Base-by-base conservation (phyloP, 768 basidiomycete genomes). In the Kockovaella imperatae region DNA sequence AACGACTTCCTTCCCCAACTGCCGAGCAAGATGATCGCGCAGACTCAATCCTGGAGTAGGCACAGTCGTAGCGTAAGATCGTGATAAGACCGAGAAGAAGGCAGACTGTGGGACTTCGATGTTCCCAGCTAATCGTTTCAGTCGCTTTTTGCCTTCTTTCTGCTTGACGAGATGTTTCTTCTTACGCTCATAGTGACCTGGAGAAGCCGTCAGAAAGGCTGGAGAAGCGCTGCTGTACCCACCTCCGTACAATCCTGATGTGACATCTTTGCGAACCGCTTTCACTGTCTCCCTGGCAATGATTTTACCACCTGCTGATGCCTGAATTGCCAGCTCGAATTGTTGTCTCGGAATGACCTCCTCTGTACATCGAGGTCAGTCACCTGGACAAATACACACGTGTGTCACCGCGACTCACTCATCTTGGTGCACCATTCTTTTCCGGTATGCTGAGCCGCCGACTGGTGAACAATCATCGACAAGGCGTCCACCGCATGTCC, bases 291-390 rank as follows among this genome's bases (percentile, higher is more conserved):
- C 89, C 24, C 93, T 79, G 3, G 93, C 87, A 40, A 97, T 80
- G 47, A 96, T 78, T 53, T 83, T 87, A 56, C 78, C 81, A 13
- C 91, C 91, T 15, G 95, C 77, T 1, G 82, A 83, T 29, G 95
- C 95, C 66, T 97, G 95, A 44, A 99, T 95, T 2, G 91, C 84
- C 10, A 96, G 83, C 71, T 96, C 91, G 63, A 91, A 97, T 41
- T 89, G 71, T 67, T 96, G 91, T 38, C 85, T 76, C 24, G 91
- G 90, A 26, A 97, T 86, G 31, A 96, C 87, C 61, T 86, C 86
- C 72, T 86, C 64, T 68, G 52, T 17, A 35, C 14, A 52, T 21
- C 8, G 20, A 18, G 17, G 8, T 26, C 30, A 46, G 13, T 7
- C 29, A 38, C 29, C 13, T 38, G 43, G 26, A 43, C 26, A 29